Conservation (phyloP, 73 alveolate genomes). For the Symbiodinium pilosum region DNA sequence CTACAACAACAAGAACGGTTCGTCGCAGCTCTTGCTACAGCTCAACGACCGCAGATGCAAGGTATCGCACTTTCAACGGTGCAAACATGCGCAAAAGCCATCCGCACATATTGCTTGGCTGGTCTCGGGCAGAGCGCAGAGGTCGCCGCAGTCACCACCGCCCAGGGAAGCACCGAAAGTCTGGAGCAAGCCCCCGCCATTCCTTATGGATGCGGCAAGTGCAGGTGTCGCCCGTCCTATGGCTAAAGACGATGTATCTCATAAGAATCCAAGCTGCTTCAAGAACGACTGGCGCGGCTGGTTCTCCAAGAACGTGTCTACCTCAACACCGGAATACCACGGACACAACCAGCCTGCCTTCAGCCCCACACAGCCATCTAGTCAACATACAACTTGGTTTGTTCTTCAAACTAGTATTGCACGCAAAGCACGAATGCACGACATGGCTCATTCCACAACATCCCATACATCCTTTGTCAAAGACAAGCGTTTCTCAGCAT, state of each 20-base stretch:
- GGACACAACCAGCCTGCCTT: too few species aligned
- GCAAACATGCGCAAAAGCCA: too few species aligned
- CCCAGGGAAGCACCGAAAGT: conserved; percentile 64
- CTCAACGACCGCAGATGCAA: too few species aligned
- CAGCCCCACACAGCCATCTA: too few species aligned
- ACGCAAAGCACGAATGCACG: background rate
- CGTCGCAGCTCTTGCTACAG: too few species aligned
- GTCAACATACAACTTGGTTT: background rate
- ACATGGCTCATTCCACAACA: background rate
- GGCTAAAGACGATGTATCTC: too few species aligned
- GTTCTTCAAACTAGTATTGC: background rate
- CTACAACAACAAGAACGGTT: too few species aligned
- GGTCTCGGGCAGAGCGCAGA: conserved; percentile 43
- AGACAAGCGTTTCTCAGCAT: background rate
- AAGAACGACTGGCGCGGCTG: conserved; percentile 79
- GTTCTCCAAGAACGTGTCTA: conserved; percentile 46
- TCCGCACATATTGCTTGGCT: too few species aligned
- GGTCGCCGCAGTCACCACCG: conserved; percentile 64
- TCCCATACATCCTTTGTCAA: background rate
- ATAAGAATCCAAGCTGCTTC: background rate
- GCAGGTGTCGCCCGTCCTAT: too few species aligned
- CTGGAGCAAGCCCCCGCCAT: conserved; percentile 46
- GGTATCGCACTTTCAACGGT: too few species aligned
- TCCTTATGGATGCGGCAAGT: background rate
- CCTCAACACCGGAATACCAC: background rate